phyloP scores from a whole-genome alignment of 805 yeast genomes.

The Schwanniomyces sp. region DNA sequence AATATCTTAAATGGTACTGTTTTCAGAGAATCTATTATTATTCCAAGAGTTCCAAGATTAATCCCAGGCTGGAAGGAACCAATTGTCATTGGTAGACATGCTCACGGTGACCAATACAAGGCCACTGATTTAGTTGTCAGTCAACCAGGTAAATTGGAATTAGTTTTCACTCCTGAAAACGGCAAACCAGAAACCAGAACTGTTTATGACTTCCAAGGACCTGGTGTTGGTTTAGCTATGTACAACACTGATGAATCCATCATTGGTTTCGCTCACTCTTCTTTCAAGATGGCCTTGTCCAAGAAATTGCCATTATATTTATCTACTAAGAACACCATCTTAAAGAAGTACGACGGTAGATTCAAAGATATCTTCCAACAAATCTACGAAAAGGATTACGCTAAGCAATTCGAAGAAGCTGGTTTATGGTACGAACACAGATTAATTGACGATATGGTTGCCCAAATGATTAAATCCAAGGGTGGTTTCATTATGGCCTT shows the following conservation, averaged over 20 bases:
- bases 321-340: slow-evolving; percentile 78
- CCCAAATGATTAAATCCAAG: slow-evolving; percentile 82
- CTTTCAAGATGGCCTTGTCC: slow-evolving; percentile 70
- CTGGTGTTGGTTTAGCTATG: slow-evolving; percentile 81
- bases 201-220: slow-evolving; percentile 62
- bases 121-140: slow-evolving; percentile 73
- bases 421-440: slow-evolving; percentile 79
- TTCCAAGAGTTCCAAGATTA: slow-evolving; percentile 72
- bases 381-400: slow-evolving; percentile 59
- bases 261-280: slow-evolving; percentile 74
- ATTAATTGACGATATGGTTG: slow-evolving; percentile 85
- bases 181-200: slow-evolving; percentile 49
- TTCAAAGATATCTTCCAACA: slow-evolving; percentile 79
- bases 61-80: slow-evolving; percentile 83
- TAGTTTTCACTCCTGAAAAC: slow-evolving; percentile 63
- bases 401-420: slow-evolving; percentile 52
- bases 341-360: slow-evolving; percentile 80
- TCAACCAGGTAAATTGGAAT: slow-evolving; percentile 64
- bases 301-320: slow-evolving; percentile 64
- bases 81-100: slow-evolving; percentile 83
- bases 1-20: slow-evolving; percentile 82
- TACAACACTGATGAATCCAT: slow-evolving; percentile 81
- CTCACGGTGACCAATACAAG: slow-evolving; percentile 82
- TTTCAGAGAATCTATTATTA: slow-evolving; percentile 80
- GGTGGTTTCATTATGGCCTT: slow-evolving; percentile 82